Conservation (phyloP, 306 rosid species). For the Leucaena leucocephala region DNA sequence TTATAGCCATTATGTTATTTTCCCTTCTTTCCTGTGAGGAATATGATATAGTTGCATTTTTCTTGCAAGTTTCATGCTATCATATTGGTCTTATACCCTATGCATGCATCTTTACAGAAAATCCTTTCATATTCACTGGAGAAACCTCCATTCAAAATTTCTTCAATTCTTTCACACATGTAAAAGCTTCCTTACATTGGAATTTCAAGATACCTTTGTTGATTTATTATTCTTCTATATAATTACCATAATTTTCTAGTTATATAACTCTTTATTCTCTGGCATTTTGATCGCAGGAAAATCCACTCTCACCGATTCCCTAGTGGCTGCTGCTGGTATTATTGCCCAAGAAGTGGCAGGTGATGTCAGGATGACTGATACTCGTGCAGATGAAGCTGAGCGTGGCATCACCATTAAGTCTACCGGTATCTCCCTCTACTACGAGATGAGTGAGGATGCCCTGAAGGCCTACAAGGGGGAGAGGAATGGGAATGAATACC, state of each 20-base stretch:
- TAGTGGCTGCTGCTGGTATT: constrained; percentile 96
- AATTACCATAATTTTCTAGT: not conserved
- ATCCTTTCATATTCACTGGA: no score
- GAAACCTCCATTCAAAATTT: no score
- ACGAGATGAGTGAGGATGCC: constrained; percentile 65
- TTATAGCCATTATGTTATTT: not conserved
- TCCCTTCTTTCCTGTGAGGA: no score
- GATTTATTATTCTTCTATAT: not conserved
- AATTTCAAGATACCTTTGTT: not conserved
- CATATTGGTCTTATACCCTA: no score
- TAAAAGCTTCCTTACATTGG: not conserved
- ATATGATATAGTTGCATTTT: not conserved
- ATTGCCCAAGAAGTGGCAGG: constrained; percentile 93
- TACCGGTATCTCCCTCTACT: constrained; percentile 92
- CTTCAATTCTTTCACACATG: not conserved
- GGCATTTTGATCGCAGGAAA: constrained; percentile 49
- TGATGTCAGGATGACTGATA: constrained; percentile 95
- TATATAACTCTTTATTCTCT: not conserved
- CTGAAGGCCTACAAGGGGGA: constrained; percentile 72
- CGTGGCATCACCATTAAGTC: constrained; percentile 96
- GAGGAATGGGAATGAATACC: constrained; percentile 79
- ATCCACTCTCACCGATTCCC: constrained; percentile 88
- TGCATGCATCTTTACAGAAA: no score
- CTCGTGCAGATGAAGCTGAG: constrained; percentile 92
- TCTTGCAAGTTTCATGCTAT: not conserved